Percentiles rank a stretch among this genome's conserved stretches.
phyloP scores from a whole-genome alignment of 495 filamentous ascomycete species.

The Talaromyces thailandensis region DNA sequence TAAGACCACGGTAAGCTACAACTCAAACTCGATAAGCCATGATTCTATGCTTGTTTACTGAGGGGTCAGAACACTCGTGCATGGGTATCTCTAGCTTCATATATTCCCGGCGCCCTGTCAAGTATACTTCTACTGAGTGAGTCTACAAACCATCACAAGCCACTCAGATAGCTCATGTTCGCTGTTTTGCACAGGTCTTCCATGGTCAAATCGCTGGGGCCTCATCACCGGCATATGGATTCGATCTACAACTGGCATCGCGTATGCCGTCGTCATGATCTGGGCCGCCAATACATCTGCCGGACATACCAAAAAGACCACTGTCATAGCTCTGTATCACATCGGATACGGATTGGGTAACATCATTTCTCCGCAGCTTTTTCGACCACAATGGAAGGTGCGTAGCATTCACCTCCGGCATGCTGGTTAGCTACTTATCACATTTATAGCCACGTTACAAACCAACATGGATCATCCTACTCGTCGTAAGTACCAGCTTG shows the following conservation, averaged over 20 bases:
- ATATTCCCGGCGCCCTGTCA: conserved; percentile 20
- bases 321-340: conserved; percentile 24
- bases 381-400: conserved; percentile 22
- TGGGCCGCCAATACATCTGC: conserved; percentile 26
- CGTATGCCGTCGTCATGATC: conserved; percentile 32
- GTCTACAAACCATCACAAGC: neutral
- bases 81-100: conserved; percentile 26
- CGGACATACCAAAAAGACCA: conserved; percentile 32
- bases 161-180: neutral
- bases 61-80: conserved; percentile 22
- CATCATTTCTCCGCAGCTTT: conserved; percentile 25
- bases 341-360: conserved; percentile 31
- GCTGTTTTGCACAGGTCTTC: conserved; percentile 12
- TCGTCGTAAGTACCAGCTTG: conserved; percentile 27
- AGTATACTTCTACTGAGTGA: conserved; percentile 21
- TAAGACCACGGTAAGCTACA: conserved; percentile 15
- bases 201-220: conserved; percentile 29
- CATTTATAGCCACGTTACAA: conserved; percentile 22
- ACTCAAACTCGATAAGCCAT: neutral
- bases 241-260: conserved; percentile 25
- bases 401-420: neutral
- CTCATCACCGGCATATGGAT: conserved; percentile 30
- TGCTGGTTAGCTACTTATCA: neutral
- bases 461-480: conserved; percentile 31
- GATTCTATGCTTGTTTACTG: neutral